Base-by-base conservation (phyloP, 2,329 filamentous ascomycete species). In the Cladosporium sp. region DNA sequence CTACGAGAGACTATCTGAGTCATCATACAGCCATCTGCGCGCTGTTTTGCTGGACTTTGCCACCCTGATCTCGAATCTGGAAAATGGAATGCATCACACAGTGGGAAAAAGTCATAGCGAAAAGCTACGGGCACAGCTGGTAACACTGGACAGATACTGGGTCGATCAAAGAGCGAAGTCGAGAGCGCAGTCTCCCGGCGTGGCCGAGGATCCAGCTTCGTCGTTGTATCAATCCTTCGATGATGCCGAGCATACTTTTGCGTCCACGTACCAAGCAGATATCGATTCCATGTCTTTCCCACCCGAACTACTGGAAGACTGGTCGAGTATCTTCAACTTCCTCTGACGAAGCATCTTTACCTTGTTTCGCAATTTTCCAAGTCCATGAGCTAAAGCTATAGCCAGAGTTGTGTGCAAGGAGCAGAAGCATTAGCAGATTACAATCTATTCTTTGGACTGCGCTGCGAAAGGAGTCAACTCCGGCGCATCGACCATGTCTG, bases 21-120 rank as follows among this genome's bases (percentile, higher is more conserved):
- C 61, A 44, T 71, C 69, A 4, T 78, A 76, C 58, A 66, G 66
- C 35, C 68, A 70, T 35, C 70, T 78, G 35, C 68, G 75, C 40
- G 65, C 66, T 20, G 68, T 77, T 28, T 62, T 78, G 61, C 66
- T 77, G 15, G 66, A 71, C 52, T 72, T 78, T 62, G 75, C 75
- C 17, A 69, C 75, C 32, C 69, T 78, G 1, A 70, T 78, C 5
- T 68, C 70, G 37, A 72, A 70, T 47, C 69, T 78, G 3, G 76
- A 78, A 60, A 64, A 64, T 24, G 69, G 69, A n/a, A 66, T 77
- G 9, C 66, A 71, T 44, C 70, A 70, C 15, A 65, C 70, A 7
- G 61, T 68, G 9, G 73, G 70, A 36, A 71, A 72, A 7, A 47
- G 37, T 22, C 37, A 44, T 25, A 71, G 71, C 36, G 64, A 72